phyloP scores from a whole-genome alignment of 1,284 basidiomycete genomes.

The Volvariella volvacea region DNA sequence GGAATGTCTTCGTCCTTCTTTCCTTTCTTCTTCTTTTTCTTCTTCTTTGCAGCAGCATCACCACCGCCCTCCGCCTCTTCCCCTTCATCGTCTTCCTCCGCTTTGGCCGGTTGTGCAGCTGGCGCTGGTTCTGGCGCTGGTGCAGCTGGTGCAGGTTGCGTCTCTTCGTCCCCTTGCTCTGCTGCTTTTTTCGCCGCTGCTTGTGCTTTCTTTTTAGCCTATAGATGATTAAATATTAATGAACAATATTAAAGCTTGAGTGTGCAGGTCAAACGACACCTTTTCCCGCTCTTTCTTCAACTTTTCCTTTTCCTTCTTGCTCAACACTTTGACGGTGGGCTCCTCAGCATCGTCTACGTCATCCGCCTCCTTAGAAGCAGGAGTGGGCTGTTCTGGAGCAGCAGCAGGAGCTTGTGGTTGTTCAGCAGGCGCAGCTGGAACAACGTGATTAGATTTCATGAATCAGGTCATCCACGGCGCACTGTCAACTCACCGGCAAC shows the following conservation, averaged over 20 bases:
- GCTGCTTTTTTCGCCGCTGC: conserved; percentile 78
- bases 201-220: conserved; percentile 96
- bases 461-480: neutral
- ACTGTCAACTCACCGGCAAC: conserved; percentile 4
- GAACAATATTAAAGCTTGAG: neutral
- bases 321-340: conserved; percentile 53
- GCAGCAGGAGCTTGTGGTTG: neutral
- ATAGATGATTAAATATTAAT: conserved; percentile 10
- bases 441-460: no score
- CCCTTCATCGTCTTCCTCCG: conserved; percentile 34
- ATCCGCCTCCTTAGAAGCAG: conserved; percentile 18
- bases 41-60: conserved; percentile 54
- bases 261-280: conserved; percentile 29
- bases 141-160: conserved; percentile 12
- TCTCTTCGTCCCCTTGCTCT: conserved; percentile 24
- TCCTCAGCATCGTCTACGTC: conserved; percentile 40
- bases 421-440: conserved; percentile 19
- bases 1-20: conserved; percentile 57
- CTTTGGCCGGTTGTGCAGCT: conserved; percentile 20
- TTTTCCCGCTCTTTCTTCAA: conserved; percentile 94
- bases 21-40: conserved; percentile 90
- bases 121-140: conserved; percentile 21
- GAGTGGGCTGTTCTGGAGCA: conserved; percentile 20
- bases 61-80: conserved; percentile 42
- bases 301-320: conserved; percentile 92